Base-by-base conservation (phyloP, 225 moss, liverwort and hornwort genomes). In the Takakia lepidozioides region DNA sequence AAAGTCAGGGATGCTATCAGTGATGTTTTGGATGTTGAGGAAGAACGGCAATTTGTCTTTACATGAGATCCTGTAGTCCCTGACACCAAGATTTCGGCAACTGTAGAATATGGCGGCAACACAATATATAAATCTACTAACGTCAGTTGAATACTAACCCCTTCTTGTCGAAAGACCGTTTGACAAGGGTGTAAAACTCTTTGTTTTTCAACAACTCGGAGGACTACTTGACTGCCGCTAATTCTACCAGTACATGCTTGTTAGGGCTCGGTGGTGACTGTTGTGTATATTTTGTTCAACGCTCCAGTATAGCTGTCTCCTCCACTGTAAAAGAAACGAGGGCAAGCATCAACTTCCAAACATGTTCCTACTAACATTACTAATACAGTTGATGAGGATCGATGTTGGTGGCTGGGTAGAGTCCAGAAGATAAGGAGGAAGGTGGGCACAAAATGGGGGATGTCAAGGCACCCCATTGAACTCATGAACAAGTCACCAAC, bases 181-280 rank as follows among this genome's bases (percentile, higher is more conserved):
- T 48, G n/a, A 48, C 48, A 3, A 10, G 26, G 3, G 48, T 48
- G 7, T 6, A 27, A 3, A 48, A 48, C 48, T 48, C 48, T 2
- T 26, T 26, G 5, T 48, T 26, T 48, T 48, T 48, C 14, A 48
- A 48, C 15, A 48, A 48, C 14, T 10, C 25, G n/a, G 5, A 48
- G 8, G 27, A 26, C 5, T 48, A 25, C 24, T 15, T 48, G 2
- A 48, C 15, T 45, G 45, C 48, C 4, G 26, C 25, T 10, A 16
- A 26, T 26, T 48, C 26, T 2, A 14, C 3, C 3, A 26, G 6
- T 48, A 27, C 48, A 26, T 48, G 48, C 15, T 17, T 48, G 4
- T 10, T 48, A 10, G 48, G 48, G 29, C 10, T 46, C 4, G 45
- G 45, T 9, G 5, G 10, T 5, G 21, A 46, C 17, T 20, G 10